phyloP scores from a whole-genome alignment of 192 early-diverging fungal species.

The Coemansia javaensis region DNA sequence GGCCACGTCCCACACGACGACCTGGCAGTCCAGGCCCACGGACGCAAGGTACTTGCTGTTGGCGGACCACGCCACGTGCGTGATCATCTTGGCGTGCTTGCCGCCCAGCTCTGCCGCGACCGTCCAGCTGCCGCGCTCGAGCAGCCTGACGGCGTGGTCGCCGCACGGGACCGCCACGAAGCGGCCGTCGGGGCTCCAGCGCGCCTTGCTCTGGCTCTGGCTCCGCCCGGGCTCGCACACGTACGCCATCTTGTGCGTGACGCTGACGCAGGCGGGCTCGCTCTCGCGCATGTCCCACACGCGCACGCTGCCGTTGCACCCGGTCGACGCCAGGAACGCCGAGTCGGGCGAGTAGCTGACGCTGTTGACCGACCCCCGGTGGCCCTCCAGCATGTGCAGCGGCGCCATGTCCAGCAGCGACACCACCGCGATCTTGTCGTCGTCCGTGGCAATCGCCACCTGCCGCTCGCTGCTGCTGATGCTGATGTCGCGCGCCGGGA shows the following conservation, averaged over 20 bases:
- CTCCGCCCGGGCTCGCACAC: constrained; percentile 44
- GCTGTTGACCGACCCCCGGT: constrained; percentile 32
- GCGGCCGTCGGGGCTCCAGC: constrained; percentile 63
- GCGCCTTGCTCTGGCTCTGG: constrained; percentile 38
- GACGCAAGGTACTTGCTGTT: constrained; percentile 62
- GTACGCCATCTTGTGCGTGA: constrained; percentile 29
- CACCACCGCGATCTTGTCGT: constrained; percentile 33
- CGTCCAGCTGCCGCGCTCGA: constrained; percentile 39
- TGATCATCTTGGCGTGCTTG: constrained; percentile 43
- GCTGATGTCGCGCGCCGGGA: constrained; percentile 46
- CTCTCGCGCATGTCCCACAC: constrained; percentile 59
- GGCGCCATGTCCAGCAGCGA: constrained; percentile 36
- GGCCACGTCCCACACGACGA: constrained; percentile 65
- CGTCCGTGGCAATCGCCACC: constrained; percentile 46
- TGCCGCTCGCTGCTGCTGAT: constrained; percentile 35
- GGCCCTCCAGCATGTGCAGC: constrained; percentile 32
- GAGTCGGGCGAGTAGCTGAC: constrained; percentile 35
- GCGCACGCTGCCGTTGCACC: constrained; percentile 59
- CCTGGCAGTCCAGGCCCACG: constrained; percentile 36
- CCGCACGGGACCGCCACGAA: constrained; percentile 57
- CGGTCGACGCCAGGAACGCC: constrained; percentile 44
- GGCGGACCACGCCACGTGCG: constrained; percentile 58
- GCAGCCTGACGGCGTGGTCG: constrained; percentile 33
- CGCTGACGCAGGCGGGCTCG: constrained; percentile 45
- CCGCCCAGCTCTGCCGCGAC: constrained; percentile 22